phyloP scores from a whole-genome alignment of 2,329 filamentous ascomycete species.

The Ceratocystis alfenasii region DNA sequence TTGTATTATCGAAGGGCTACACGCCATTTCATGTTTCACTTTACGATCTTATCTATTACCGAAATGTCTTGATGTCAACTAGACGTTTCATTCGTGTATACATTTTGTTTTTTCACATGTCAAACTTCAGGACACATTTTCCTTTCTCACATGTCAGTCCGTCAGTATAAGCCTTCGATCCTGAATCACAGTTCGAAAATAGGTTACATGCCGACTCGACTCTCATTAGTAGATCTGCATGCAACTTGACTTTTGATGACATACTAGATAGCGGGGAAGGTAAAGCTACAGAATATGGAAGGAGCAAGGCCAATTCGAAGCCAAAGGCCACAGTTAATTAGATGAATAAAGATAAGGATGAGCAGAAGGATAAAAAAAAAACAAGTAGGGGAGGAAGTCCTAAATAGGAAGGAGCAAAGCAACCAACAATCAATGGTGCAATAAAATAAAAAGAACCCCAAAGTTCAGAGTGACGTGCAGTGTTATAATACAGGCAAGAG shows the following conservation, averaged over 20 bases:
- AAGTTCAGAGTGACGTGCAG: background rate
- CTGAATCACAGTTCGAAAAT: background rate
- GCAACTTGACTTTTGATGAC: background rate
- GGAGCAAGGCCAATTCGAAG: too few relatives aligned
- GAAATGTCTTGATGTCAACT: background rate
- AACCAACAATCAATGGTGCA: background rate
- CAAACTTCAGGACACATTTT: background rate
- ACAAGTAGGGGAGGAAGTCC: background rate
- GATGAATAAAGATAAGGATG: background rate
- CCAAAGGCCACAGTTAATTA: too few relatives aligned
- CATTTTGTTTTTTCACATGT: background rate
- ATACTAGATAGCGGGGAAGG: background rate
- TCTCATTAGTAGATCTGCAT: background rate
- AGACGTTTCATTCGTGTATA: background rate
- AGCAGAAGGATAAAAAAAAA: background rate
- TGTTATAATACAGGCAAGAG: background rate
- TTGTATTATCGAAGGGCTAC: background rate
- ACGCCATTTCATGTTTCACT: background rate
- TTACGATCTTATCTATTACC: background rate
- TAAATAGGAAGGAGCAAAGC: background rate
- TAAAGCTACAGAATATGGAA: background rate
- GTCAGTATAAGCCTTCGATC: background rate
- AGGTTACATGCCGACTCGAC: conserved; percentile 4
- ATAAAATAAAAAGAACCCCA: background rate
- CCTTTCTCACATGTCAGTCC: background rate